These are phyloP conservation scores for Microcyclosporella mali DNA, from an alignment of 2,329 filamentous ascomycete species.

Conservation along the genomic window DNA sequence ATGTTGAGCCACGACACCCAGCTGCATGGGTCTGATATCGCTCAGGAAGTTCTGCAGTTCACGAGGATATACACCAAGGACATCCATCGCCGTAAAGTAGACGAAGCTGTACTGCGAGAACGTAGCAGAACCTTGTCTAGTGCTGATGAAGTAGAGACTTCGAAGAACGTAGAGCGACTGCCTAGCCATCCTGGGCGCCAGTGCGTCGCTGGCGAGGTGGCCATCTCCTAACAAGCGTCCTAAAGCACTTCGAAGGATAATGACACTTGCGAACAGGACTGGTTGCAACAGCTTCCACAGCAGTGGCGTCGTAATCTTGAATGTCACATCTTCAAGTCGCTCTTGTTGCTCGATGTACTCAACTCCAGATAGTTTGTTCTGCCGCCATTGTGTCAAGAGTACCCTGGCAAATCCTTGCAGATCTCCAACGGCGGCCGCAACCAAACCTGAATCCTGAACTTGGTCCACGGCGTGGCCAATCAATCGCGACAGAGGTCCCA, in stretches of 20 bases:
- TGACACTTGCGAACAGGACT: slow-evolving; percentile 67
- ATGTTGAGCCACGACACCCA: slow-evolving; percentile 53
- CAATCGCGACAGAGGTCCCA: slow-evolving; percentile 62
- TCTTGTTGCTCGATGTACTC: slow-evolving; percentile 61
- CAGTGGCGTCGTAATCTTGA: slow-evolving; percentile 58
- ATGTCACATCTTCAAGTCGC: slow-evolving; percentile 59
- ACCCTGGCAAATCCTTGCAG: slow-evolving; percentile 61
- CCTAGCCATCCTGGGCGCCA: slow-evolving; percentile 60
- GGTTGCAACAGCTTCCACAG: slow-evolving; percentile 72
- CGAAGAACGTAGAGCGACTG: slow-evolving; percentile 69
- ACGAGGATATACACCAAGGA: slow-evolving; percentile 63
- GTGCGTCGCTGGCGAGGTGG: slow-evolving; percentile 48
- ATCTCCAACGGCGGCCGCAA: slow-evolving; percentile 54
- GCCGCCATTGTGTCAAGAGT: slow-evolving; percentile 66
- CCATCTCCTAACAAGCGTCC: slow-evolving; percentile 57
- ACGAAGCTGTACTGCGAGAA: slow-evolving; percentile 84
- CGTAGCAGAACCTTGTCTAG: slow-evolving; percentile 61
- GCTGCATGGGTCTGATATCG: slow-evolving; percentile 52
- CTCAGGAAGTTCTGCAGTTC: slow-evolving; percentile 62
- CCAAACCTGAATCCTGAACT: slow-evolving; percentile 45
- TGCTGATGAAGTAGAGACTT: slow-evolving; percentile 75
- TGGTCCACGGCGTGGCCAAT: slow-evolving; percentile 59
- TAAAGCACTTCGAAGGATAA: slow-evolving; percentile 67
- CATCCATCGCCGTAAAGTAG: slow-evolving; percentile 74
- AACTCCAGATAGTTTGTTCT: slow-evolving; percentile 65